phyloP scores from a whole-genome alignment of 768 basidiomycete species.

The Lactarius vividus region DNA sequence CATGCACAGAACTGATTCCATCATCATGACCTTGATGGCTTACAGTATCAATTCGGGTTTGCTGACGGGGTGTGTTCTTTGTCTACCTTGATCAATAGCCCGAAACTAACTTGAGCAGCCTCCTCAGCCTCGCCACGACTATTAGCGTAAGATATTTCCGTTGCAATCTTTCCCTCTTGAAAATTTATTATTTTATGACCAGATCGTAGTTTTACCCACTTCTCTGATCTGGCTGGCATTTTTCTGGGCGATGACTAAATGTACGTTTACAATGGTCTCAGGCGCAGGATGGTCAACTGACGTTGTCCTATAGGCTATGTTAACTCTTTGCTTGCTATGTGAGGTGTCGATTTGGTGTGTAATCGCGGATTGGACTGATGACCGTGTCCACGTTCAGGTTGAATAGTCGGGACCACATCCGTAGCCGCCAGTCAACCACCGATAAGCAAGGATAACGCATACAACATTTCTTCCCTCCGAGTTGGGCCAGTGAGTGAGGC shows the following conservation, averaged over 20 bases:
- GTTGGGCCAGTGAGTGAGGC: neutral
- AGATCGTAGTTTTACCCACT: conserved; percentile 39
- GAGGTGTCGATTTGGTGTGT: conserved; percentile 26
- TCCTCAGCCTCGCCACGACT: conserved; percentile 26
- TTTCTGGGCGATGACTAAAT: conserved; percentile 53
- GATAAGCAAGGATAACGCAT: neutral
- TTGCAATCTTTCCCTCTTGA: neutral
- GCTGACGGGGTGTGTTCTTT: conserved; percentile 29
- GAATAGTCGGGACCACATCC: conserved; percentile 11
- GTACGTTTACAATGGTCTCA: conserved; percentile 32
- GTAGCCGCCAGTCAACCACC: neutral
- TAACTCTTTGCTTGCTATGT: conserved; percentile 53
- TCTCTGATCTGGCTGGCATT: conserved; percentile 49
- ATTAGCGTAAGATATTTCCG: conserved; percentile 18
- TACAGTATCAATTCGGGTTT: conserved; percentile 33
- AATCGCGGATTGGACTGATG: neutral
- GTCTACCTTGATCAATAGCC: neutral
- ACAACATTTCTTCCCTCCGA: neutral
- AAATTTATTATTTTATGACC: neutral
- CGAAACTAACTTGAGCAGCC: conserved; percentile 13
- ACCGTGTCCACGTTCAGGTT: conserved; percentile 3
- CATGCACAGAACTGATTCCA: conserved; percentile 31
- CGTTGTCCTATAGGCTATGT: conserved; percentile 42
- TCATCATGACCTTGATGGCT: conserved; percentile 31
- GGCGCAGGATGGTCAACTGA: neutral